Conservation (phyloP, 331 rosid genomes). For the Quercus tomentella region DNA sequence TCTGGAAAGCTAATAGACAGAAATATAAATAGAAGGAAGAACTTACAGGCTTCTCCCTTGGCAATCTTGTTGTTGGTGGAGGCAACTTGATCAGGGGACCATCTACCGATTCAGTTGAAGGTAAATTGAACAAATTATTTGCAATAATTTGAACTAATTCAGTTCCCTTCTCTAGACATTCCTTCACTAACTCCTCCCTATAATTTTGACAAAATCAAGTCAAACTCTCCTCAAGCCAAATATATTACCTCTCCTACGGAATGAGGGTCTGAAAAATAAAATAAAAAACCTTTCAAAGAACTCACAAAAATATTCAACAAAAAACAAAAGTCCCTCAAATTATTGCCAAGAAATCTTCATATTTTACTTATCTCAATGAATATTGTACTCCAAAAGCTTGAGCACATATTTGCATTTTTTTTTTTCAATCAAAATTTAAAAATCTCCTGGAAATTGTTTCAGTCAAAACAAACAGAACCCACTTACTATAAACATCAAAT, state of each 20-base stretch:
- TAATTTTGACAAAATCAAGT: background rate
- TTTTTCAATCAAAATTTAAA: background rate
- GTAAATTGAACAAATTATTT: conserved; percentile 55
- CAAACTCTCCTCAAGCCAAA: background rate
- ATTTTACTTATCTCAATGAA: background rate
- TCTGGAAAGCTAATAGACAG: background rate
- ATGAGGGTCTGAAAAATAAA: background rate
- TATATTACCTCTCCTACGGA: background rate
- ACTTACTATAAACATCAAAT: background rate
- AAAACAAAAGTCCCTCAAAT: background rate
- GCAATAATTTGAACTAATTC: conserved; percentile 71
- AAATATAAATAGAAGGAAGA: background rate
- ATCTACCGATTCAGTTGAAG: conserved; percentile 63
- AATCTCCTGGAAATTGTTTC: background rate
- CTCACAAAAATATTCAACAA: background rate
- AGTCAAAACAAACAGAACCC: background rate
- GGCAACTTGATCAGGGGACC: conserved; percentile 83
- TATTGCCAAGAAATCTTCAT: background rate
- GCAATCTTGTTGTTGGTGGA: conserved; percentile 58
- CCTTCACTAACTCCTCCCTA: conserved; percentile 60
- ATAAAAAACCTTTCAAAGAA: background rate
- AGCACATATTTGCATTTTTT: background rate
- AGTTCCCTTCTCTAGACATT: conserved; percentile 61
- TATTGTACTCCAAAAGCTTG: background rate
- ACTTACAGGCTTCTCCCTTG: conserved; percentile 78